These are phyloP conservation scores for Lactifluus pinguis DNA, from an alignment of 768 basidiomycete genomes.

Conservation along the genomic window DNA sequence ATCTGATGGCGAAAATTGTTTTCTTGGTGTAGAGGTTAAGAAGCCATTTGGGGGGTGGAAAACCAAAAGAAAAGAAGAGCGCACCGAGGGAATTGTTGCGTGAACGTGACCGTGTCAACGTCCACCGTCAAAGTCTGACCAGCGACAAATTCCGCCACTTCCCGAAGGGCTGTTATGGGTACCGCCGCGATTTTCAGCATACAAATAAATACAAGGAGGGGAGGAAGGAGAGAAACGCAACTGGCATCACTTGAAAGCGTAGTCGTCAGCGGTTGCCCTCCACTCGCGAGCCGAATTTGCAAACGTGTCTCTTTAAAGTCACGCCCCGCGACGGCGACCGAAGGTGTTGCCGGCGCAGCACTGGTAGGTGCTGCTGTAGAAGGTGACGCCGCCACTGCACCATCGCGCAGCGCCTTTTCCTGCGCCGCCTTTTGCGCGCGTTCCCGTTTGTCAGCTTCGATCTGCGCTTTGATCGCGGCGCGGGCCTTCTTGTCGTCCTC, in stretches of 20 bases:
- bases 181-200: too few relatives aligned
- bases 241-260: constrained; percentile 73
- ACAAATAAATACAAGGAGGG: not conserved
- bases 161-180: constrained; percentile 50
- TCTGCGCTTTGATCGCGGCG: constrained; percentile 86
- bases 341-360: constrained; percentile 31
- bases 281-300: constrained; percentile 80
- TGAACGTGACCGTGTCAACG: constrained; percentile 70
- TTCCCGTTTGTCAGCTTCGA: constrained; percentile 86
- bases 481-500: constrained; percentile 78
- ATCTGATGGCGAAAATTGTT: constrained; percentile 64
- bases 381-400: constrained; percentile 32
- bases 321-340: constrained; percentile 42
- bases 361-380: constrained; percentile 26
- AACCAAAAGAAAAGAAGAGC: constrained; percentile 15
- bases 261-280: constrained; percentile 73
- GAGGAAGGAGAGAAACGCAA: constrained; percentile 30
- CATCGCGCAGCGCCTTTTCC: constrained; percentile 89
- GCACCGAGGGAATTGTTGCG: constrained; percentile 81
- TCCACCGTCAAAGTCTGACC: constrained; percentile 59
- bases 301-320: constrained; percentile 84
- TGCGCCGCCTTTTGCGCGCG: constrained; percentile 81
- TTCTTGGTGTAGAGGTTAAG: constrained; percentile 36
- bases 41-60: not conserved
- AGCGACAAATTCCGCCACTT: constrained; percentile 84